Evolutionary conservation across 2,329 filamentous ascomycete species (phyloP), one percentile per base, ranked within the genome.

Genomic region (Botryotinia globosa): DNA sequence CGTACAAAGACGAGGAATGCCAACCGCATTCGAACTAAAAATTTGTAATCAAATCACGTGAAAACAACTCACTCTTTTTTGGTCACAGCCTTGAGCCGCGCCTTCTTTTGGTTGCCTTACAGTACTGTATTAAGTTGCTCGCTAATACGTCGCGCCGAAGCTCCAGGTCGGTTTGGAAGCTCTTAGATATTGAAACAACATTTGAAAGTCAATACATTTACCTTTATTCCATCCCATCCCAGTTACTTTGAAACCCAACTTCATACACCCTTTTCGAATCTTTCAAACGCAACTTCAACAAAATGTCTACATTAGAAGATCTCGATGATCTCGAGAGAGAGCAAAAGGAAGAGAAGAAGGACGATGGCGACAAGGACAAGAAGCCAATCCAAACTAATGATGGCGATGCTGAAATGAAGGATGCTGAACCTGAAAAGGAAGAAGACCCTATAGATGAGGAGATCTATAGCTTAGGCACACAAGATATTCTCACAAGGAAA

Each of bases 391-490:
- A 85, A 72, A 90, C 91, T 79, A 67, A 68, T 58, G 62, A 66
- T n/a, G 92, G 87, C 66, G 95, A 98, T 85, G 91, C 91, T 68
- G 94, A 97, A 73, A 98, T 98, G 94, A 90, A 95, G 82, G 94
- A 98, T 82, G 91, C 90, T 18, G 90, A 91, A 76, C 88, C 90
- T 76, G 85, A 90, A 73, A 88, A 89, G 79, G 91, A 93, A 78
- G 93, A 95, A 66, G 91, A 97, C 77, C 88, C 94, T 71, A 88
- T 99, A 76, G 95, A 98, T 83, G 91, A 95, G 72, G 96, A 99
- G 85, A 95, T 99, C 79, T 89, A 98, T 74, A 91, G 90, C 82
- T 91, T 97, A 79, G 95, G 92, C 86, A 98, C 96, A 85, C 90
- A 94, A 85, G 96, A 99, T 85, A 97, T 99, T 80, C 87, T 93